Evolutionary conservation across 75 land plant species (phyloP).

Genomic region (Cupressus sempervirens): DNA sequence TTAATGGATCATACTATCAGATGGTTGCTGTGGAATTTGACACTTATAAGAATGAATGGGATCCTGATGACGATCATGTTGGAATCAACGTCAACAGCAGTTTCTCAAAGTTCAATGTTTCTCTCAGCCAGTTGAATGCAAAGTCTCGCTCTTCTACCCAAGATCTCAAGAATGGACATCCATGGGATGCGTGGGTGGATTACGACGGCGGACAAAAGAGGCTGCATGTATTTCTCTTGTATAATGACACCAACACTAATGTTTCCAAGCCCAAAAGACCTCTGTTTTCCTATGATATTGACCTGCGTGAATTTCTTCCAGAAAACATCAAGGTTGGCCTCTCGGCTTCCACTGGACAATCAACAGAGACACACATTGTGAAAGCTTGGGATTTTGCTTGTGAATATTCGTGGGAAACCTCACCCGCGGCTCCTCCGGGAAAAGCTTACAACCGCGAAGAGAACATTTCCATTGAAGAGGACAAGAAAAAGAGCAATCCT

Average conservation of each 20-base stretch:
- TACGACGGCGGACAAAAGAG: conserved; percentile 14
- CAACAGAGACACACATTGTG: conserved; percentile 12
- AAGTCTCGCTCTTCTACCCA: no score
- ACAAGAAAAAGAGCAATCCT: no score
- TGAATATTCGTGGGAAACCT: neutral
- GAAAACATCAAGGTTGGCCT: neutral
- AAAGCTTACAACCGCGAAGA: neutral
- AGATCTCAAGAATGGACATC: neutral
- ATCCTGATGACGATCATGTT: conserved; percentile 36
- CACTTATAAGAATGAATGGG: conserved; percentile 32
- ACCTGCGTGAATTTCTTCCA: neutral
- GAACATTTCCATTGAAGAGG: no score
- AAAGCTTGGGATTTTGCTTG: neutral
- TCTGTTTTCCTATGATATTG: neutral
- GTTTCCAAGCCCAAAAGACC: neutral
- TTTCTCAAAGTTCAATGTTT: neutral
- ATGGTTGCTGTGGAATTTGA: conserved; percentile 43
- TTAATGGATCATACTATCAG: neutral
- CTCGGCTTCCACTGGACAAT: neutral
- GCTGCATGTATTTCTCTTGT: conserved; percentile 12
- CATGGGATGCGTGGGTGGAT: conserved; percentile 16
- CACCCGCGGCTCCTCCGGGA: neutral
- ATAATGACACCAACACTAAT: neutral
- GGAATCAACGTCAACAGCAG: conserved; percentile 31
- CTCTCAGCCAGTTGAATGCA: neutral